Conservation (phyloP, 1,284 basidiomycete species). For the Ustilago xerochloae region DNA sequence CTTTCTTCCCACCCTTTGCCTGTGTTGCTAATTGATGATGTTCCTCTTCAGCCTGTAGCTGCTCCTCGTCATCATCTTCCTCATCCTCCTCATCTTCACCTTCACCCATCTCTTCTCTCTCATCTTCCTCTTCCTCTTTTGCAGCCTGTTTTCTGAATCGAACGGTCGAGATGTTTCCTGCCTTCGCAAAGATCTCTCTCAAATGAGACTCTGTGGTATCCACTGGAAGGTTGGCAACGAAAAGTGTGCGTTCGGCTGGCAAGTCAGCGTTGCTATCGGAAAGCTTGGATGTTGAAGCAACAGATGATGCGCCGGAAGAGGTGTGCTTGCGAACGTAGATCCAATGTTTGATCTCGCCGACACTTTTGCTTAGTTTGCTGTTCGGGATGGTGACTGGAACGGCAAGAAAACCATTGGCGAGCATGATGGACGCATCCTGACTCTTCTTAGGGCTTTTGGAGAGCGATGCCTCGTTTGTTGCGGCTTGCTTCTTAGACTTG, state of each 20-base stretch:
- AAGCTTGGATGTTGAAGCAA: slow-evolving; percentile 11
- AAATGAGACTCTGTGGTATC: slow-evolving; percentile 58
- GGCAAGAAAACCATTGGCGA: slow-evolving; percentile 34
- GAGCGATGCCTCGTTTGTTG: background rate
- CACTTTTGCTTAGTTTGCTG: background rate
- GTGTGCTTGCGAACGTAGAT: slow-evolving; percentile 37
- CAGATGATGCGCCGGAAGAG: background rate
- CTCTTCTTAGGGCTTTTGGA: background rate
- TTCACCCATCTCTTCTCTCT: slow-evolving; percentile 30
- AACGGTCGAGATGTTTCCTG: slow-evolving; percentile 52
- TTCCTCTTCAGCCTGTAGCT: slow-evolving; percentile 13
- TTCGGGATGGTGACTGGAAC: slow-evolving; percentile 19
- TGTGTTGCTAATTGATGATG: slow-evolving; percentile 4
- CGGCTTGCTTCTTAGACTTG: background rate
- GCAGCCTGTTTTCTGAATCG: slow-evolving; percentile 20
- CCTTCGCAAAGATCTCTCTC: slow-evolving; percentile 53
- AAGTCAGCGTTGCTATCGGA: background rate
- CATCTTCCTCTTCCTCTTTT: slow-evolving; percentile 38
- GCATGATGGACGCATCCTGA: slow-evolving; percentile 4
- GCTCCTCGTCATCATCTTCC: slow-evolving; percentile 7
- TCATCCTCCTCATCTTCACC: slow-evolving; percentile 25
- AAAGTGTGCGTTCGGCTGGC: slow-evolving; percentile 58
- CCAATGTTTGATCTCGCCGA: slow-evolving; percentile 20
- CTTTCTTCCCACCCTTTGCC: slow-evolving; percentile 1
- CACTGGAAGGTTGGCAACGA: slow-evolving; percentile 61